A percentile compares a stretch with the other conserved stretches of the same genome.
Evolutionary conservation across 2,329 filamentous ascomycete species (phyloP).

Genomic region (Curvularia eragrostidis): DNA sequence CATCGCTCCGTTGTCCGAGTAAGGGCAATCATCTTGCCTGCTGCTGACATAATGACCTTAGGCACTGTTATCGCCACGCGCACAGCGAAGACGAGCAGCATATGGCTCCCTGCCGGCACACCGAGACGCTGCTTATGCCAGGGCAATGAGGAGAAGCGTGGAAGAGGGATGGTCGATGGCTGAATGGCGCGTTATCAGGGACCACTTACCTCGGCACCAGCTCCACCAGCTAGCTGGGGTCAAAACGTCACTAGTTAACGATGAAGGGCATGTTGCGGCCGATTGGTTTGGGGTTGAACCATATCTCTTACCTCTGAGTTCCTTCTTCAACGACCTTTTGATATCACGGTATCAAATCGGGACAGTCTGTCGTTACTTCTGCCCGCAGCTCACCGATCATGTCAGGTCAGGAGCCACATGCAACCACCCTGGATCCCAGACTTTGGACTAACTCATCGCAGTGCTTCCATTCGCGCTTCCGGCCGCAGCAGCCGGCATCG

Average conservation of each 20-base stretch:
- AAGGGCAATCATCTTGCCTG: background rate
- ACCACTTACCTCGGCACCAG: conserved; percentile 19
- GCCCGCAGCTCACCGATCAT: background rate
- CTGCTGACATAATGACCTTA: background rate
- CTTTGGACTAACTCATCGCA: conserved; percentile 15
- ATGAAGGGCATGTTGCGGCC: conserved; percentile 4
- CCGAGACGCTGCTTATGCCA: background rate
- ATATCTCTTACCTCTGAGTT: background rate
- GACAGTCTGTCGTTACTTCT: background rate
- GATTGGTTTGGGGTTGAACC: background rate
- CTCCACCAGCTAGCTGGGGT: conserved; percentile 12
- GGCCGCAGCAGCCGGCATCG: conserved; percentile 53
- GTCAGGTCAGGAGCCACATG: conserved; percentile 9
- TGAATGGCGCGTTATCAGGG: conserved; percentile 4
- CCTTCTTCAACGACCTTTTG: background rate
- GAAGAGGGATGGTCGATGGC: background rate
- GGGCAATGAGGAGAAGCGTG: conserved; percentile 14
- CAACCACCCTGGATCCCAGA: background rate
- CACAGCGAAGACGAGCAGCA: background rate
- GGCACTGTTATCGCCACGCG: background rate
- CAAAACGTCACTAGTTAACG: conserved; percentile 11
- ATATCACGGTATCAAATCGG: background rate
- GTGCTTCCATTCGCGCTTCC: conserved; percentile 41
- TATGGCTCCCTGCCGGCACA: background rate
- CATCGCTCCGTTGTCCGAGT: background rate